Base-by-base conservation (phyloP, 768 basidiomycete genomes). In the Mycena latifolia region DNA sequence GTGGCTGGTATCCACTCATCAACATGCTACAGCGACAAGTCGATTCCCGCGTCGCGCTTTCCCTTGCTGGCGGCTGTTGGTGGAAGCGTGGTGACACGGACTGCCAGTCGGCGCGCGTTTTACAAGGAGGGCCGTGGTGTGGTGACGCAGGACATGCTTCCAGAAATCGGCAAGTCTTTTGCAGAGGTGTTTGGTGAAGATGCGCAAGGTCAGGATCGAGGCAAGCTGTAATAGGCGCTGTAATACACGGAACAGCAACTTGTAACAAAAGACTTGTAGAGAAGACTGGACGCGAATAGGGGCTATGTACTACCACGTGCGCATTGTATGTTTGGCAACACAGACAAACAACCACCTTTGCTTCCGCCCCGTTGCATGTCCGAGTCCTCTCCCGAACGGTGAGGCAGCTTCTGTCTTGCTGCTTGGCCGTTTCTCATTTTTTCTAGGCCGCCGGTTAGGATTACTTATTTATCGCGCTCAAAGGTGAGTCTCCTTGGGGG, bases 21-120 rank as follows among this genome's bases (percentile, higher is more conserved):
- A 18, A 20, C 24, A 27, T 50, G 56, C 27, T 64, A 11, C n/a
- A 91, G 91, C 0, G 86, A 92, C 72, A 76, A 79, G 46, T 76
- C 77, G 18, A 76, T 92, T 50, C 80, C 89, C 10, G 77, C 84
- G 33, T 89, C 89, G 28, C 84, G 87, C 15, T 86, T 98, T 69
- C 94, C 97, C 0, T 77, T 97, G 10, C 79, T 98, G 11, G 94
- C 95, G 0, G 93, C 95, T 11, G 84, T 94, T 18, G 96, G 89
- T 1, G 97, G 88, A 11, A 94, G 94, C 59, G 89, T 95, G 77
- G 89, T 98, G 14, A 99, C 96, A 9, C 89, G 98, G 9, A 90
- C 91, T 3, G 86, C 93, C 18, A 96, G 94, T 57, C 86, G 87
- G 33, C 79, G 85, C 24, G 94, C 94, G 3, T 99, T 94, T 74